Evolutionary conservation across 345 rosid species (phyloP), one percentile per base, ranked within the genome.

Genomic region (Turritis glabra): DNA sequence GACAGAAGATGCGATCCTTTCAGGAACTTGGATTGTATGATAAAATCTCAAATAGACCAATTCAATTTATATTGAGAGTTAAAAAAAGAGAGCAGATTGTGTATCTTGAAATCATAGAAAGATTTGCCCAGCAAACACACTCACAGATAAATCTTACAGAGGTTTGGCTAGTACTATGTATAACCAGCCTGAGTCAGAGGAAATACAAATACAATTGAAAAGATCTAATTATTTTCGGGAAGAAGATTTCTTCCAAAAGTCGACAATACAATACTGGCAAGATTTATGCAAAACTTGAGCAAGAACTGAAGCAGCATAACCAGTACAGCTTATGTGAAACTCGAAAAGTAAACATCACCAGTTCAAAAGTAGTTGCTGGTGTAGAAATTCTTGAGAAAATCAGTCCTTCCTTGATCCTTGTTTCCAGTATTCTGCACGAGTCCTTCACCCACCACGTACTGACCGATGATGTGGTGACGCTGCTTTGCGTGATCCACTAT

Each of bases 381-480:
- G 48, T 94, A 91, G 81, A 94, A 94, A 71, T 85, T 90, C 85
- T 90, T 88, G 69, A 94, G 90, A 77, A 94, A 94, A 62, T 83
- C 89, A 11, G 98, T 90, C 47, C 46, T 52, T 68, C 90, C 90
- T 77, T 85, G 78, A 64, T 91, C 97, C 79, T 91, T 88, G 82
- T 77, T 41, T 74, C 77, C 85, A 37, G 75, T 72, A 53, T 94
- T 93, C 78, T 90, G 96, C 66, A 85, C 84, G 18, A 88, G 91
- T 70, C 93, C 96, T 63, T 78, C 84, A 29, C 97, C 92, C 7
- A 86, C 72, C 25, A 94, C 96, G 52, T 94, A 94, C 63, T 91
- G 97, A 29, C 98, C 98, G 25, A 94, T 88, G 29, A 94, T 80
- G 80, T 94, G 98, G 75, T 91, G 98, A 68, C 98, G 94, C 86